Percentiles rank a stretch among this genome's conserved stretches.
Evolutionary conservation across 306 rosid genomes (phyloP).

Genomic region (Lablab purpureus): DNA sequence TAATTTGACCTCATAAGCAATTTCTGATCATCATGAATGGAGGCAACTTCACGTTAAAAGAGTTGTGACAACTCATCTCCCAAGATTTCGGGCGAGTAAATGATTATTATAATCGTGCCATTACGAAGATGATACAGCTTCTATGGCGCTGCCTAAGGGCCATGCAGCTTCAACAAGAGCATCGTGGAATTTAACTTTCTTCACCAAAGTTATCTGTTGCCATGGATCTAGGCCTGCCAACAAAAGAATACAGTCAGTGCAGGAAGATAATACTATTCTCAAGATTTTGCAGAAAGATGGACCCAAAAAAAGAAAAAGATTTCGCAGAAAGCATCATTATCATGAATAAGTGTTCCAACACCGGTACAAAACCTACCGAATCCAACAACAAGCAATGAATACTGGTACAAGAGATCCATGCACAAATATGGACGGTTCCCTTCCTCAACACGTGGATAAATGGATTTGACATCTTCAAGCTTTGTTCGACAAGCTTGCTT

Average conservation of each 20-base stretch:
- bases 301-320: background rate
- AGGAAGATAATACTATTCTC: conserved; percentile 1
- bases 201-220: conserved; percentile 90
- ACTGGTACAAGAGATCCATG: conserved; percentile 93
- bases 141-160: conserved; percentile 99
- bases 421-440: conserved; percentile 80
- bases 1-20: conserved; percentile 22
- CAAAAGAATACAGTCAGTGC: conserved; percentile 24
- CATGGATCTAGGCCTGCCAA: conserved; percentile 77
- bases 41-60: conserved; percentile 28
- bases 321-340: conserved; percentile 8
- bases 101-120: conserved; percentile 54
- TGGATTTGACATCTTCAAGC: conserved; percentile 64
- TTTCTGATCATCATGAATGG: conserved; percentile 37
- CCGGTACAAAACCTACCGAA: conserved; percentile 62
- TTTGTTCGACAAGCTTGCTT: conserved; percentile 81
- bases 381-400: conserved; percentile 77
- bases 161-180: conserved; percentile 95
- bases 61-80: conserved; percentile 5
- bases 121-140: conserved; percentile 82
- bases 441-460: conserved; percentile 58
- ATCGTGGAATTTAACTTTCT: conserved; percentile 70
- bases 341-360: background rate
- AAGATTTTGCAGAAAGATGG: conserved; percentile 21
- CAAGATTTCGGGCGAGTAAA: conserved; percentile 27